Evolutionary conservation across 2,329 filamentous ascomycete species (phyloP).

Genomic region (Colletotrichum theobromicola): DNA sequence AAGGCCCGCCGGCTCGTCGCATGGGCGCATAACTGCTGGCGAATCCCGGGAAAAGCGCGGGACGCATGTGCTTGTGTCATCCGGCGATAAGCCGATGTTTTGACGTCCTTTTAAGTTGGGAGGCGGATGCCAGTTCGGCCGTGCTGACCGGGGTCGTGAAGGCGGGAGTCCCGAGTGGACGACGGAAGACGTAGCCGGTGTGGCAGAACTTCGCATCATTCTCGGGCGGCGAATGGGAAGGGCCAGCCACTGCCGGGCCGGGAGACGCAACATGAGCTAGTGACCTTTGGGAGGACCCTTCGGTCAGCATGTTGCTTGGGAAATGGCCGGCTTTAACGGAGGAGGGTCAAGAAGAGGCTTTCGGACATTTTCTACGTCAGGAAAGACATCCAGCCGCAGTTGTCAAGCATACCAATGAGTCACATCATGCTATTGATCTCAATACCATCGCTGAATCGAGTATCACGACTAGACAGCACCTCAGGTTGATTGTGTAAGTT

Average conservation of each 20-base stretch:
- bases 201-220: neutral
- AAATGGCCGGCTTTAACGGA: neutral
- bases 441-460: accelerated
- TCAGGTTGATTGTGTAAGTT: neutral
- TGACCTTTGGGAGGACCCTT: neutral
- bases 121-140: neutral
- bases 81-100: neutral
- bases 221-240: neutral
- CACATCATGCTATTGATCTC: neutral
- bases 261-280: neutral
- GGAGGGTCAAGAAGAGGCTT: neutral
- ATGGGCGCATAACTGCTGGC: neutral
- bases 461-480: neutral
- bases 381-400: accelerated
- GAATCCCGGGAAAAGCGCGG: neutral
- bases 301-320: neutral
- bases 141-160: neutral
- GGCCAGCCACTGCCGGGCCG: neutral
- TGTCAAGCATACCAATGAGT: neutral
- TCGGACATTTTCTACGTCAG: neutral
- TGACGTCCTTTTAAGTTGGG: neutral
- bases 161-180: neutral
- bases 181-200: neutral
- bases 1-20: neutral
- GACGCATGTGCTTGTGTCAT: neutral